Evolutionary conservation across 345 rosid species (phyloP), one percentile per base, ranked within the genome.

Genomic region (Atalantia buxifolia): DNA sequence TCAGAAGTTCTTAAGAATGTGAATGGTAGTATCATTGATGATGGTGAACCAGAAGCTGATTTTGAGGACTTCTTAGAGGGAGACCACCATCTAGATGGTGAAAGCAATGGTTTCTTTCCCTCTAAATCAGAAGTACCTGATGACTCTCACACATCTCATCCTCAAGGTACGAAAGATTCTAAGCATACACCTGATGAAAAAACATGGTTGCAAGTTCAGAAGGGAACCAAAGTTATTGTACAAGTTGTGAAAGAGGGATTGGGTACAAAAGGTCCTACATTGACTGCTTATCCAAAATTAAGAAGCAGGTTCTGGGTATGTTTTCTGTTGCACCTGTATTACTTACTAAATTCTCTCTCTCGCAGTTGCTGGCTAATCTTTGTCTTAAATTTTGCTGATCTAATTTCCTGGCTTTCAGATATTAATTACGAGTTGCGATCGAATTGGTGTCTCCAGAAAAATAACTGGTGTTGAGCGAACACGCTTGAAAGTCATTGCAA

Each of bases 191-290:
- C 71, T 61, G 77, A 75, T 62, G 92, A 81, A 84, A 89, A 88
- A 73, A 91, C 85, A 81, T 95, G 99, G 98, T 56, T 73, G 81
- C 88, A 85, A 81, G 95, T 95, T 81, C 88, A 89, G 36, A 91
- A 87, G 83, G 99, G 99, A 65, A 93, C 97, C 86, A 95, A 93
- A 79, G 87, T 95, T 71, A 86, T 93, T 86, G 99, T 93, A 76
- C 99, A 95, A 87, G 97, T 95, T 79, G 97, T 93, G 84, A 95
- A 93, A 87, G 99, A 95, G 88, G 99, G 97, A 38, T 88, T 95
- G 75, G 98, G 99, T 76, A 87, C 97, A 38, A 95, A 93, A 85
- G 92, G 97, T 81, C 99, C 99, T 50, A 90, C 92, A 36, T 81
- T 90, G 85, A 93, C 97, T 75, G 92, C 98, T 75, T 89, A 91